Percentiles rank a stretch among this genome's conserved stretches.
Conservation (phyloP, 306 rosid species). For the Hippophae rhamnoides region DNA sequence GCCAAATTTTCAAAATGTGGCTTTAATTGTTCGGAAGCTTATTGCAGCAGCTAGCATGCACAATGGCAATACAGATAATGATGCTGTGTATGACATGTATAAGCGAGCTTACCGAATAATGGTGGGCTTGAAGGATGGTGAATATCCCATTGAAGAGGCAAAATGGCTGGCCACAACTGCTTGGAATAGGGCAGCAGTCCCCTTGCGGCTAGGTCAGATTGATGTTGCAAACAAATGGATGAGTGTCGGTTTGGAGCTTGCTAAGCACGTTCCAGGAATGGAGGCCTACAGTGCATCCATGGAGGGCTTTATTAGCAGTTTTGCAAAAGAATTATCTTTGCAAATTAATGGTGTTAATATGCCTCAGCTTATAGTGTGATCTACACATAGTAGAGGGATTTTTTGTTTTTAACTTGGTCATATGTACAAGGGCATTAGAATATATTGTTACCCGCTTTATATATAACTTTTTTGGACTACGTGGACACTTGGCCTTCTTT, state of each 20-base stretch:
- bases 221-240: constrained; percentile 83
- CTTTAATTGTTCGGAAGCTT: constrained; percentile 72
- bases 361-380: constrained; percentile 17
- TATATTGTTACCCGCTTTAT: neutral
- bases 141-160: constrained; percentile 77
- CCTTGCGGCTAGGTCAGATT: constrained; percentile 66
- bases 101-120: constrained; percentile 66
- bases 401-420: neutral
- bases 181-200: constrained; percentile 84
- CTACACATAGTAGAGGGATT: constrained; percentile 13
- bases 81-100: constrained; percentile 60
- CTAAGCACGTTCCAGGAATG: constrained; percentile 74
- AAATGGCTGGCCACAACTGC: constrained; percentile 96
- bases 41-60: constrained; percentile 49
- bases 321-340: constrained; percentile 32
- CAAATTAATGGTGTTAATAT: constrained; percentile 14
- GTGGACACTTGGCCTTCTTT: too few relatives aligned
- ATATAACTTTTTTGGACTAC: too few relatives aligned
- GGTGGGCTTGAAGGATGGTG: constrained; percentile 85
- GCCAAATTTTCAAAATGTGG: constrained; percentile 60
- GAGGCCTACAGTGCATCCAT: constrained; percentile 71
- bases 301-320: constrained; percentile 51
- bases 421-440: neutral
- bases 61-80: constrained; percentile 76
- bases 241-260: constrained; percentile 64